These are phyloP conservation scores for Diplodia mutila DNA, from an alignment of 2,329 filamentous ascomycete genomes.

Conservation along the genomic window DNA sequence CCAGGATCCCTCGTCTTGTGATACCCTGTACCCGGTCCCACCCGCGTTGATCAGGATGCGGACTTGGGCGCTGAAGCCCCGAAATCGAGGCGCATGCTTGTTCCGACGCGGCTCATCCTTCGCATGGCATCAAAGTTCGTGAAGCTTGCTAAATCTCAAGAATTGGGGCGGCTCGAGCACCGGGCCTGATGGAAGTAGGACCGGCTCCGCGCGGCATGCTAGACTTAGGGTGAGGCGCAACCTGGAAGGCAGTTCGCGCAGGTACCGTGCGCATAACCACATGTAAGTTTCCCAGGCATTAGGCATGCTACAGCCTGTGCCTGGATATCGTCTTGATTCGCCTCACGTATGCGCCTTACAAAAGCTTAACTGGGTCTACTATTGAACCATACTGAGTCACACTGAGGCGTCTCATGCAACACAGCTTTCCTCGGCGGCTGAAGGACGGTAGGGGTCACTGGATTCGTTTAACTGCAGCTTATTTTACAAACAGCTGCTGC, in stretches of 20 bases:
- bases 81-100: slow-evolving; percentile 1
- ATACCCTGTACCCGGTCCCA: not conserved
- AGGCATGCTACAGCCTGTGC: no score
- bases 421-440: not conserved
- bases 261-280: not conserved
- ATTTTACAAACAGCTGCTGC: not conserved
- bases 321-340: not conserved
- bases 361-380: no score
- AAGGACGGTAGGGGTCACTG: not conserved
- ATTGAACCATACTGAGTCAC: not conserved
- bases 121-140: not conserved
- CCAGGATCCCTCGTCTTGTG: not conserved
- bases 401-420: not conserved
- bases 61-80: slow-evolving; percentile 3
- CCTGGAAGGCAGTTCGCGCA: not conserved
- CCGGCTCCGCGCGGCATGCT: slow-evolving; percentile 7
- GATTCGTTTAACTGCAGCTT: not conserved
- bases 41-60: slow-evolving; percentile 15
- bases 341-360: not conserved
- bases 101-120: not conserved
- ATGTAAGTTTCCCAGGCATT: not conserved
- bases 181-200: not conserved
- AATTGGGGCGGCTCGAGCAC: not conserved
- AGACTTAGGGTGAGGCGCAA: not conserved
- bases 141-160: not conserved